Conservation (phyloP, 2,329 filamentous ascomycete genomes). For the Helotiales sp. region DNA sequence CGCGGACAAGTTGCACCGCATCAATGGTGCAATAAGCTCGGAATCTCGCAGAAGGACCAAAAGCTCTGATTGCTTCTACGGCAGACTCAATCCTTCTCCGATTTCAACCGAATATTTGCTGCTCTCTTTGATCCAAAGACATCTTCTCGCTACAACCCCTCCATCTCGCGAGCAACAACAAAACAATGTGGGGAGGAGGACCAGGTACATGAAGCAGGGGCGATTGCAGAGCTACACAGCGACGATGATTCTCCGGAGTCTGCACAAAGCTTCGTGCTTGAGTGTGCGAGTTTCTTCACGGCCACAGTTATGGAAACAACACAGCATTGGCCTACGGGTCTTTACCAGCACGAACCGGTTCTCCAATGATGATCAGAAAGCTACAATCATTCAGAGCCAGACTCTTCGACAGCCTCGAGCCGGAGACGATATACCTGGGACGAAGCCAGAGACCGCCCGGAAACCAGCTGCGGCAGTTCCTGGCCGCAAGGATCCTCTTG, state of each 20-base stretch:
- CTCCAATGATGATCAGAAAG: slow-evolving; percentile 33
- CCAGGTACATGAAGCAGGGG: slow-evolving; percentile 25
- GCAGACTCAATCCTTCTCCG: neutral
- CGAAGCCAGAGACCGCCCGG: slow-evolving; percentile 34
- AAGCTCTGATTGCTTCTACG: neutral
- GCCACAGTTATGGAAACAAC: slow-evolving; percentile 34
- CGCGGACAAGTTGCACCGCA: slow-evolving; percentile 1
- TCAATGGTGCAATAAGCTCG: slow-evolving; percentile 34
- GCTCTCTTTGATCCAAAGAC: slow-evolving; percentile 6
- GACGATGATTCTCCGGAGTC: slow-evolving; percentile 40
- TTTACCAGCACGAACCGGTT: slow-evolving; percentile 39
- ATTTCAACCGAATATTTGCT: neutral
- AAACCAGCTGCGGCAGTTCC: slow-evolving; percentile 29
- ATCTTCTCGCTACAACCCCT: slow-evolving; percentile 34
- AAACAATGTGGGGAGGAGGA: slow-evolving; percentile 34
- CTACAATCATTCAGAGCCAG: slow-evolving; percentile 30
- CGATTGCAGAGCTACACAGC: slow-evolving; percentile 24
- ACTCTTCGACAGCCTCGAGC: slow-evolving; percentile 31
- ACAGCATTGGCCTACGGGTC: slow-evolving; percentile 35
- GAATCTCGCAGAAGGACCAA: slow-evolving; percentile 15
- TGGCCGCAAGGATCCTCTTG: slow-evolving; percentile 58
- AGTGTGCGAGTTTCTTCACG: slow-evolving; percentile 33
- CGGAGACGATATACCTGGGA: slow-evolving; percentile 32
- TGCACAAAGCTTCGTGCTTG: slow-evolving; percentile 40
- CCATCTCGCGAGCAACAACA: slow-evolving; percentile 21